Conservation (phyloP, 495 filamentous ascomycete genomes). For the Podospora bellae-mahoneyi region DNA sequence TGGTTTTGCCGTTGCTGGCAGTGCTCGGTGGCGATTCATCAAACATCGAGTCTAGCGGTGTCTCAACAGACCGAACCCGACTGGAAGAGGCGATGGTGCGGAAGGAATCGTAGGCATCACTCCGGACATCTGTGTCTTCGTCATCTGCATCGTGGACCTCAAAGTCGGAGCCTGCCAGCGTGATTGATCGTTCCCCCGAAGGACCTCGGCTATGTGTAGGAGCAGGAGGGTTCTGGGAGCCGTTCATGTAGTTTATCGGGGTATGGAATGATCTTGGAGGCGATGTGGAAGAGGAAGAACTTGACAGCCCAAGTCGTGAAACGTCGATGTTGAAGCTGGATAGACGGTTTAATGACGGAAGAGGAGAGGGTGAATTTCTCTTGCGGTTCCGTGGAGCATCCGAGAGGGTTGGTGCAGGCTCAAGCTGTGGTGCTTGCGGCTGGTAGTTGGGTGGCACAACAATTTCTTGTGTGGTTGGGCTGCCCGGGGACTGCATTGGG, state of each 20-base stretch:
- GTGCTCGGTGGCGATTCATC: conserved; percentile 64
- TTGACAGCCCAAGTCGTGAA: conserved; percentile 40
- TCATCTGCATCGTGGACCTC: conserved; percentile 77
- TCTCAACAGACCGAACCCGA: conserved; percentile 48
- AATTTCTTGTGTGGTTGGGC: conserved; percentile 24
- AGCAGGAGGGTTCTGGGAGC: conserved; percentile 27
- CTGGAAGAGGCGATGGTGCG: conserved; percentile 70
- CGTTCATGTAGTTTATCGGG: conserved; percentile 29
- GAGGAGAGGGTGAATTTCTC: conserved; percentile 52
- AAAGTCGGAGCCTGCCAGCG: conserved; percentile 76
- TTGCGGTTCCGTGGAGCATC: conserved; percentile 37
- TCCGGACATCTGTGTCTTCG: conserved; percentile 80
- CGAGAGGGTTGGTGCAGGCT: conserved; percentile 23
- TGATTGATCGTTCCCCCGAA: conserved; percentile 67
- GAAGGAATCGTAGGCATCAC: conserved; percentile 89
- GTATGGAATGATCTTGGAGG: conserved; percentile 24
- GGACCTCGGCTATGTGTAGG: conserved; percentile 30
- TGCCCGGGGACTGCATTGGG: conserved; percentile 21
- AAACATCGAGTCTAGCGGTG: conserved; percentile 82
- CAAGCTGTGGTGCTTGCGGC: conserved; percentile 19
- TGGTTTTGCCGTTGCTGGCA: conserved; percentile 51
- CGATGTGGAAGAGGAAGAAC: conserved; percentile 34
- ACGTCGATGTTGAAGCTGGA: conserved; percentile 58
- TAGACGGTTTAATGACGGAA: conserved; percentile 54
- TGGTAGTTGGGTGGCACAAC: conserved; percentile 23